Evolutionary conservation across 2,329 filamentous ascomycete genomes (phyloP).

Genomic region (Chaetomiaceae sp.): DNA sequence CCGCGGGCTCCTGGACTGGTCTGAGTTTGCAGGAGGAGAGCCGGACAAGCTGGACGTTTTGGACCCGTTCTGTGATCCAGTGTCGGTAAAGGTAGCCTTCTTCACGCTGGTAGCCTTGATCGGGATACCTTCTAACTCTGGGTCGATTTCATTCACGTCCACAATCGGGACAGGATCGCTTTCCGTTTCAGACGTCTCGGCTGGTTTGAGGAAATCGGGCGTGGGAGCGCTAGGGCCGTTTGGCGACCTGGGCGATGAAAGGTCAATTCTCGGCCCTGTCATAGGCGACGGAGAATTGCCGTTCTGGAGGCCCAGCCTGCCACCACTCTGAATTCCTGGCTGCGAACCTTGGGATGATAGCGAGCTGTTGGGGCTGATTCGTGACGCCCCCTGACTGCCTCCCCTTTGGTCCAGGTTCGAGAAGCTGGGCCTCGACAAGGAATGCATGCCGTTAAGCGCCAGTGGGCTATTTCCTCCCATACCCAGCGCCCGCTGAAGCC

Average conservation of each 20-base stretch:
- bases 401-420: constrained; percentile 13
- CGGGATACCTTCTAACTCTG: constrained; percentile 56
- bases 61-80: constrained; percentile 28
- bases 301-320: not conserved
- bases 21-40: constrained; percentile 30
- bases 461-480: constrained; percentile 7
- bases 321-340: not conserved
- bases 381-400: constrained; percentile 20
- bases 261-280: constrained; percentile 5
- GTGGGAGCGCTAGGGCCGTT: constrained; percentile 7
- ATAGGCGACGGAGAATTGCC: not conserved
- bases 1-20: constrained; percentile 26
- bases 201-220: constrained; percentile 14
- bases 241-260: constrained; percentile 14
- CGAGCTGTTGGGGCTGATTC: constrained; percentile 25
- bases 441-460: constrained; percentile 15
- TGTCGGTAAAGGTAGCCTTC: constrained; percentile 48
- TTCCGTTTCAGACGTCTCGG: constrained; percentile 24
- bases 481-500: constrained; percentile 38
- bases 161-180: constrained; percentile 44
- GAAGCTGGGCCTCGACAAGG: constrained; percentile 19
- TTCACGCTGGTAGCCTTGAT: constrained; percentile 52
- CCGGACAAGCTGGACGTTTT: constrained; percentile 29
- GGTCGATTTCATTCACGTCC: constrained; percentile 55
- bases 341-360: constrained; percentile 22